These are phyloP conservation scores for Clonostachys chloroleuca DNA, from an alignment of 2,329 filamentous ascomycete species.

Conservation along the genomic window DNA sequence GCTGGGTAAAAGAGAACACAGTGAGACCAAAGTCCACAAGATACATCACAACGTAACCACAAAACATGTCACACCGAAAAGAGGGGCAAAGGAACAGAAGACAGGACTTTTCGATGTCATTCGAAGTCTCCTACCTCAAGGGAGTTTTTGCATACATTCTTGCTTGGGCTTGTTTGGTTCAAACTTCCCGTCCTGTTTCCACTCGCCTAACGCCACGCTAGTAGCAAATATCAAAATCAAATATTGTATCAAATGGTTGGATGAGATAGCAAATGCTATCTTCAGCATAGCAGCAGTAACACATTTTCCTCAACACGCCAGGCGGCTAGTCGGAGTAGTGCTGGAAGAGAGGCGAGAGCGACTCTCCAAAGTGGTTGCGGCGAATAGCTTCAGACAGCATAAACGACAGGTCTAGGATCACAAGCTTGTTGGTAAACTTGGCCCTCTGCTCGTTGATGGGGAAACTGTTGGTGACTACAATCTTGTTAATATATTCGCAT, in stretches of 20 bases:
- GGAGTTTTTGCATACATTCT: no score
- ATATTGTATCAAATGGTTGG: background rate
- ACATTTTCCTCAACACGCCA: background rate
- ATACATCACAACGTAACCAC: no score
- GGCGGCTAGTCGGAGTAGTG: constrained; percentile 50
- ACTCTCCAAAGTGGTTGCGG: constrained; percentile 94
- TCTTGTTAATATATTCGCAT: constrained; percentile 89
- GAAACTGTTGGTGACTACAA: constrained; percentile 96
- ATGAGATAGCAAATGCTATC: background rate
- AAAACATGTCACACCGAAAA: no score
- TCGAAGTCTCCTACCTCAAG: no score
- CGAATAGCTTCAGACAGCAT: constrained; percentile 89
- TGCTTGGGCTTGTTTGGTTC: no score
- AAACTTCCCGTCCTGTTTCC: no score
- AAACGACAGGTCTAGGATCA: constrained; percentile 84
- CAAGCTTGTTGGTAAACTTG: constrained; percentile 72
- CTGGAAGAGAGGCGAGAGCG: constrained; percentile 66
- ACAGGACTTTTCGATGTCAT: no score
- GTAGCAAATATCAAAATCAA: background rate
- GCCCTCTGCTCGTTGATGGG: constrained; percentile 76
- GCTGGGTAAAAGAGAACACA: constrained; percentile 40
- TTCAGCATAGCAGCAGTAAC: background rate
- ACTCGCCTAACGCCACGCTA: constrained; percentile 2
- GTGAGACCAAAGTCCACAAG: no score
- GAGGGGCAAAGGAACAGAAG: no score